A percentile compares a stretch with the other conserved stretches of the same genome.
Conservation (phyloP, 2,329 filamentous ascomycete species). For the Colletotrichum sp. region DNA sequence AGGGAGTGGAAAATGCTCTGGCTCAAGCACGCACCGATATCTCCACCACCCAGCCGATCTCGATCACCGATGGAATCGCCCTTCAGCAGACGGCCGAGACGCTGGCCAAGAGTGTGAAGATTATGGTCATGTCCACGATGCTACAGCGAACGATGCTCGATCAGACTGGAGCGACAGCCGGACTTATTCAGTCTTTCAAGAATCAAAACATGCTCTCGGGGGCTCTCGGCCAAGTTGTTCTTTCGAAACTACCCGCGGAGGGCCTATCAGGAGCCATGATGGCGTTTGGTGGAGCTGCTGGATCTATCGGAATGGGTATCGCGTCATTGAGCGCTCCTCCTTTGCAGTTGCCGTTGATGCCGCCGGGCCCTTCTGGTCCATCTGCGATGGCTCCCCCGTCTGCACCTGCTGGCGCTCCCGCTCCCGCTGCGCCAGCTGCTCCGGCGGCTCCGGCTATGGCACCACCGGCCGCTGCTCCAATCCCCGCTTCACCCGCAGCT, state of each 20-base stretch:
- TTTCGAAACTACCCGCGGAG: constrained; percentile 15
- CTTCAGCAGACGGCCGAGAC: constrained; percentile 11
- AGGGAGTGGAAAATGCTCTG: constrained; percentile 13
- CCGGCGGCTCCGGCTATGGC: not conserved
- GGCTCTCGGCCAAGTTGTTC: not conserved
- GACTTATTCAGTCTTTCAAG: not conserved
- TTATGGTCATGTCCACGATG: constrained; percentile 19
- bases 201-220: constrained; percentile 13
- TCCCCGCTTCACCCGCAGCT: not conserved
- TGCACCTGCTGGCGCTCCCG: not conserved
- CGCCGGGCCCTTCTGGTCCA: not conserved
- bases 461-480: not conserved
- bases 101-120: constrained; percentile 18
- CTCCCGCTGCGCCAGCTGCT: not conserved
- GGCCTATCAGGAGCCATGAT: not conserved
- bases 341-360: not conserved
- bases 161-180: not conserved
- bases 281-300: not conserved
- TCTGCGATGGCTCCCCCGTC: not conserved
- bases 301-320: not conserved
- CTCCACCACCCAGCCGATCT: constrained; percentile 25
- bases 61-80: constrained; percentile 24
- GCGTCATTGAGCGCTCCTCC: constrained; percentile 21
- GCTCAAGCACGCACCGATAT: constrained; percentile 7
- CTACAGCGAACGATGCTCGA: constrained; percentile 11